These are phyloP conservation scores for Dispira parvispora DNA, from an alignment of 192 early-diverging fungal species.

Conservation along the genomic window DNA sequence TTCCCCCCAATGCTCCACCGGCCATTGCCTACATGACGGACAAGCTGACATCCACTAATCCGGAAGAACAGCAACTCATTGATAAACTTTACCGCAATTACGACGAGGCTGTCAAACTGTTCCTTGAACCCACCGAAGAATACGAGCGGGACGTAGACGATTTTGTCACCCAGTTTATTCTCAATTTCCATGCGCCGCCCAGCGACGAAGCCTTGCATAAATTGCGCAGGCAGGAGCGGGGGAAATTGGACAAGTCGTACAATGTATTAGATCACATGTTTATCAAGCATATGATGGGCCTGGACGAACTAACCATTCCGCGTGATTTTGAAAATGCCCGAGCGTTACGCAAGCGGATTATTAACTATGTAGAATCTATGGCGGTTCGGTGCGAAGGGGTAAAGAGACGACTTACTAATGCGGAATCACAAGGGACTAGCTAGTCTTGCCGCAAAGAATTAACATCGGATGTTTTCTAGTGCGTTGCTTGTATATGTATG, in stretches of 20 bases:
- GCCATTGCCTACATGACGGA: not conserved
- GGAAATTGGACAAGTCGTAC: not conserved
- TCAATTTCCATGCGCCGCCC: not conserved
- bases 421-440: not conserved
- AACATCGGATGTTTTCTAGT: not conserved
- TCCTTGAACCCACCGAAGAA: not conserved
- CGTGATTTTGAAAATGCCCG: not conserved
- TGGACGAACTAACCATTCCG: not conserved
- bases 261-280: not conserved
- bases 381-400: not conserved
- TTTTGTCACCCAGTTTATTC: constrained; percentile 6
- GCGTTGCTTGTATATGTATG: not conserved
- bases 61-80: not conserved
- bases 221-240: not conserved
- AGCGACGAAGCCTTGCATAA: not conserved
- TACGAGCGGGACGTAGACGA: not conserved
- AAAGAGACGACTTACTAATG: not conserved
- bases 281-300: not conserved
- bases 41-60: not conserved
- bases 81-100: not conserved
- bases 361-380: not conserved
- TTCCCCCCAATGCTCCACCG: not conserved
- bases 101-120: not conserved
- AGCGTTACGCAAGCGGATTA: not conserved
- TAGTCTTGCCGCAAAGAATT: not conserved